phyloP scores from a whole-genome alignment of 768 basidiomycete genomes.

The Baorangia bicolor region DNA sequence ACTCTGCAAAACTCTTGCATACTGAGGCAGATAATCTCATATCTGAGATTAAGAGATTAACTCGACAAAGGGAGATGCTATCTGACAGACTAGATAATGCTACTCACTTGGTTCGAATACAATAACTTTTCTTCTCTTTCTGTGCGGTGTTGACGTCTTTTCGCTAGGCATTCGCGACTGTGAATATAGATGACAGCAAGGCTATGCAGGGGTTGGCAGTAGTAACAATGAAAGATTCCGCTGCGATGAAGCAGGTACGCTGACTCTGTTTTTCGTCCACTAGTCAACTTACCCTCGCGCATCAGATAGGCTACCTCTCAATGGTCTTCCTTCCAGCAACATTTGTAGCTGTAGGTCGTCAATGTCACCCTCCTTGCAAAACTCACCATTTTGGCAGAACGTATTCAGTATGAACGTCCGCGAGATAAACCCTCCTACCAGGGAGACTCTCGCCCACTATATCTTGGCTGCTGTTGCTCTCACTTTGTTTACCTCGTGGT shows the following conservation, averaged over 20 bases:
- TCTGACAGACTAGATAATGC: conserved; percentile 24
- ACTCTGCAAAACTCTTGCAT: conserved; percentile 26
- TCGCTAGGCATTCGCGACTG: conserved; percentile 51
- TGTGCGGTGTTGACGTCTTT: background rate
- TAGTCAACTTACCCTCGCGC: background rate
- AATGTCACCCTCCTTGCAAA: background rate
- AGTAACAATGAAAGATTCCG: conserved; percentile 3
- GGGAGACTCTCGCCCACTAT: conserved; percentile 39
- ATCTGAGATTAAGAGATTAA: conserved; percentile 48
- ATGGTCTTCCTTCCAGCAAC: conserved; percentile 58
- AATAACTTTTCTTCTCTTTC: background rate
- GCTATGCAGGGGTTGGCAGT: conserved; percentile 1
- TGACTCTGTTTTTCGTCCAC: background rate
- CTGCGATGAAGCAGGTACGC: conserved; percentile 22
- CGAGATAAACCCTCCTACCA: conserved; percentile 27
- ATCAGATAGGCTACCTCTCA: conserved; percentile 51
- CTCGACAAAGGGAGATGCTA: conserved; percentile 27
- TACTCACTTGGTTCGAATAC: conserved; percentile 23
- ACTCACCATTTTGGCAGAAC: conserved; percentile 28
- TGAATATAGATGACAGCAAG: conserved; percentile 49
- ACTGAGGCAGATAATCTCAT: conserved; percentile 48
- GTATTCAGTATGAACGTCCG: conserved; percentile 27
- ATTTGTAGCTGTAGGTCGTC: conserved; percentile 34
- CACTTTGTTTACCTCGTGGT: conserved; percentile 51
- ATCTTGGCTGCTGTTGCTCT: conserved; percentile 41